phyloP scores from a whole-genome alignment of 495 filamentous ascomycete species.

The Penicillium taxi region DNA sequence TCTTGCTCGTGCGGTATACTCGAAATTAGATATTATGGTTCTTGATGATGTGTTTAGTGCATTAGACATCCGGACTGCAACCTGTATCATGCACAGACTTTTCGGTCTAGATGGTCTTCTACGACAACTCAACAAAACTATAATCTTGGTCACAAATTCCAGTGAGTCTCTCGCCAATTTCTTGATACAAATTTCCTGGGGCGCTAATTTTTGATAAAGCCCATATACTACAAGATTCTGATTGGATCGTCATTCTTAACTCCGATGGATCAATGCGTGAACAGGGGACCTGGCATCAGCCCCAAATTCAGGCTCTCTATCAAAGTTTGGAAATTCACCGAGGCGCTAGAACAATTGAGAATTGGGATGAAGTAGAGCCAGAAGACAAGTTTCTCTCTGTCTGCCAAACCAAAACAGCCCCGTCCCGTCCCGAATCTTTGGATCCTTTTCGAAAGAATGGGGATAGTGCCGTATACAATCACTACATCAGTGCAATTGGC shows the following conservation, averaged over 20 bases:
- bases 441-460: neutral
- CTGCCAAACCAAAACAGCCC: neutral
- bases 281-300: neutral
- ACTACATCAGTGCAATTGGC: neutral
- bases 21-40: conserved; percentile 16
- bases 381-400: no score
- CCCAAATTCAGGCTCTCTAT: neutral
- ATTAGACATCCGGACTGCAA: conserved; percentile 10
- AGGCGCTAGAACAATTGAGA: no score
- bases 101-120: conserved; percentile 9
- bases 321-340: no score
- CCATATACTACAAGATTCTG: neutral
- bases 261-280: neutral
- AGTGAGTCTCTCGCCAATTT: neutral
- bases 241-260: neutral
- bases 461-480: neutral
- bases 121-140: conserved; percentile 4
- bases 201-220: neutral
- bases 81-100: conserved; percentile 3
- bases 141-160: conserved; percentile 4
- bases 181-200: neutral
- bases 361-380: no score
- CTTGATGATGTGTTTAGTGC: conserved; percentile 36
- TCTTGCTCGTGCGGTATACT: conserved; percentile 19
- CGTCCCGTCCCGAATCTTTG: no score